Conservation (phyloP, 371 early-diverging fungal species). For the Capillidium heterosporum region DNA sequence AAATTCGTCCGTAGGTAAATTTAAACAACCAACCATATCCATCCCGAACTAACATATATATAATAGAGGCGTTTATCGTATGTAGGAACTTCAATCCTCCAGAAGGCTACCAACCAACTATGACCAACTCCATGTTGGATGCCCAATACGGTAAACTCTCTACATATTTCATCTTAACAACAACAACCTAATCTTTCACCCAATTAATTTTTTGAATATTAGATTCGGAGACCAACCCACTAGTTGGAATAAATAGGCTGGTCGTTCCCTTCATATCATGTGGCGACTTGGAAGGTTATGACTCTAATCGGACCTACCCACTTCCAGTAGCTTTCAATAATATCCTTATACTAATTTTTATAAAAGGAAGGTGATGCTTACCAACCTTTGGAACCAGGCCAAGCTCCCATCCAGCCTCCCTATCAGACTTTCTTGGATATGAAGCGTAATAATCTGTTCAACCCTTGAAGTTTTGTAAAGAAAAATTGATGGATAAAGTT, state of each 20-base stretch:
- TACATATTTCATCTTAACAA: neutral
- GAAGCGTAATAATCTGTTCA: slow-evolving; percentile 21
- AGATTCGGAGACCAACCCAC: slow-evolving; percentile 26
- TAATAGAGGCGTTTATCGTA: slow-evolving; percentile 77
- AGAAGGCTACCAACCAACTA: slow-evolving; percentile 60
- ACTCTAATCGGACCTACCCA: slow-evolving; percentile 67
- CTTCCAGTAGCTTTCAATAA: slow-evolving; percentile 22
- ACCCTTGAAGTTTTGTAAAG: neutral
- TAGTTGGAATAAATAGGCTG: slow-evolving; percentile 47
- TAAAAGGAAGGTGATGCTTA: neutral
- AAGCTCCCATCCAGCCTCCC: slow-evolving; percentile 77
- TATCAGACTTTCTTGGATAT: slow-evolving; percentile 70
- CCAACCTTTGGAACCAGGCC: slow-evolving; percentile 42
- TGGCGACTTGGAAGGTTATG: slow-evolving; percentile 74
- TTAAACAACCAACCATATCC: neutral
- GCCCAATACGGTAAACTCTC: slow-evolving; percentile 32
- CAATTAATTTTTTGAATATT: neutral
- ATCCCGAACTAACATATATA: neutral
- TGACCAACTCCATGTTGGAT: slow-evolving; percentile 75
- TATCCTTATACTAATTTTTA: neutral
- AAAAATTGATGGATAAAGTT: neutral
- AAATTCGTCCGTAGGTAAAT: slow-evolving; percentile 62
- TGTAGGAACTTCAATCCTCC: slow-evolving; percentile 80
- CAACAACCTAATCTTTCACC: neutral
- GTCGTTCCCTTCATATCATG: slow-evolving; percentile 85